Evolutionary conservation across 169 alveolate species (phyloP).

Genomic region (Plasmodium berghei): DNA sequence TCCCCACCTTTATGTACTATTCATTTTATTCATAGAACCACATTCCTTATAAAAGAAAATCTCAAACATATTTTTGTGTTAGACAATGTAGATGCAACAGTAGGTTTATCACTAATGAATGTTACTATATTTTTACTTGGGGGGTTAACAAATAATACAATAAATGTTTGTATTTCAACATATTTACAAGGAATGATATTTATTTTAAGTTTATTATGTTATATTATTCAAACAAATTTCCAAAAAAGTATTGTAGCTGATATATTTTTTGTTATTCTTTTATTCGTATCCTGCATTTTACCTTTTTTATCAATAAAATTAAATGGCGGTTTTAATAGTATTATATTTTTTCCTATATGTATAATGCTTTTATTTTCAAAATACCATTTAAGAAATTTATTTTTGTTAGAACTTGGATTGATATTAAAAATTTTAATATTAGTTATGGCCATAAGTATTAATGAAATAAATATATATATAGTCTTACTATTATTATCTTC

Average conservation of each 20-base stretch:
- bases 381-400: conserved; percentile 55
- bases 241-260: conserved; percentile 21
- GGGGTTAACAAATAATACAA: conserved; percentile 31
- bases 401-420: conserved; percentile 15
- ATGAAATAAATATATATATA: conserved; percentile 23
- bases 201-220: conserved; percentile 60
- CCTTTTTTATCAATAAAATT: conserved; percentile 48
- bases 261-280: conserved; percentile 23
- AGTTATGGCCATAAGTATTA: conserved; percentile 33
- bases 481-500: conserved; percentile 13
- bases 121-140: conserved; percentile 39
- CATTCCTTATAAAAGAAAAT: conserved; percentile 30
- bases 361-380: conserved; percentile 39
- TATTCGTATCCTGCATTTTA: conserved; percentile 33
- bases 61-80: conserved; percentile 44
- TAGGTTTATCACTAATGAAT: conserved; percentile 58
- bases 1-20: too few relatives aligned
- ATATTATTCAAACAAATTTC: conserved; percentile 24
- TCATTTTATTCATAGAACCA: conserved; percentile 5
- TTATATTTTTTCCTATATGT: conserved; percentile 34
- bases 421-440: conserved; percentile 20
- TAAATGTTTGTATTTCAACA: conserved; percentile 30
- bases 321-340: conserved; percentile 54
- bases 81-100: conserved; percentile 29
- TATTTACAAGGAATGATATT: conserved; percentile 57